Conservation (phyloP, 805 yeast genomes). For the Candida khao-thaluensis region DNA sequence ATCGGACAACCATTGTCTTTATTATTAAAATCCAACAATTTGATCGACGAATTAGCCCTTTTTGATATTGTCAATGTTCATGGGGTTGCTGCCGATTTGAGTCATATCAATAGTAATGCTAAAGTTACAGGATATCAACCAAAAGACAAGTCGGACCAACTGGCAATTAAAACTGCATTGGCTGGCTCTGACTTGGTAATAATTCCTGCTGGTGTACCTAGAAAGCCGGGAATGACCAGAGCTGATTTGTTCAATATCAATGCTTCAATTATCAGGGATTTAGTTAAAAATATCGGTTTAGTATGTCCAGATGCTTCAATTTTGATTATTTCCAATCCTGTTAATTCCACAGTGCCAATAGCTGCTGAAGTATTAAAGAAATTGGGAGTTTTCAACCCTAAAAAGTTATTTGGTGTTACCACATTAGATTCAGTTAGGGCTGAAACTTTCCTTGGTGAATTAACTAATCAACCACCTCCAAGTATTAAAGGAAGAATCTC, state of each 20-base stretch:
- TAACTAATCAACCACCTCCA: slow-evolving; percentile 31
- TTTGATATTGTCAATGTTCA: slow-evolving; percentile 45
- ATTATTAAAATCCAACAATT: slow-evolving; percentile 39
- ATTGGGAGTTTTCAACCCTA: slow-evolving; percentile 45
- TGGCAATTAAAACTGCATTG: slow-evolving; percentile 38
- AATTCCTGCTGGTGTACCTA: slow-evolving; percentile 49
- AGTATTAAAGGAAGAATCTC: slow-evolving; percentile 39
- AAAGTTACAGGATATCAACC: slow-evolving; percentile 43
- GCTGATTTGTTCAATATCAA: slow-evolving; percentile 48
- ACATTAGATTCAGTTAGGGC: slow-evolving; percentile 48
- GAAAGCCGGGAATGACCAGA: slow-evolving; percentile 50
- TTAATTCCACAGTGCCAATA: slow-evolving; percentile 47
- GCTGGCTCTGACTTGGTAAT: slow-evolving; percentile 39
- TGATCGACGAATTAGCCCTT: slow-evolving; percentile 38
- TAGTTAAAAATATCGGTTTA: slow-evolving; percentile 39
- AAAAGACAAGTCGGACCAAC: slow-evolving; percentile 33
- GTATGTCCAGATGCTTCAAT: slow-evolving; percentile 44
- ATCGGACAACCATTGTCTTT: slow-evolving; percentile 48
- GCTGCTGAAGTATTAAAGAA: slow-evolving; percentile 50
- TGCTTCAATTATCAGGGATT: slow-evolving; percentile 44
- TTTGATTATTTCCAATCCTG: slow-evolving; percentile 47
- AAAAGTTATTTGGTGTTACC: slow-evolving; percentile 46
- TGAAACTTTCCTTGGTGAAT: slow-evolving; percentile 43
- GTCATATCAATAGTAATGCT: slow-evolving; percentile 43
- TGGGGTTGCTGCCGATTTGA: slow-evolving; percentile 48